Conservation (phyloP, 2,329 filamentous ascomycete genomes). For the Pseudogymnoascus sp. region DNA sequence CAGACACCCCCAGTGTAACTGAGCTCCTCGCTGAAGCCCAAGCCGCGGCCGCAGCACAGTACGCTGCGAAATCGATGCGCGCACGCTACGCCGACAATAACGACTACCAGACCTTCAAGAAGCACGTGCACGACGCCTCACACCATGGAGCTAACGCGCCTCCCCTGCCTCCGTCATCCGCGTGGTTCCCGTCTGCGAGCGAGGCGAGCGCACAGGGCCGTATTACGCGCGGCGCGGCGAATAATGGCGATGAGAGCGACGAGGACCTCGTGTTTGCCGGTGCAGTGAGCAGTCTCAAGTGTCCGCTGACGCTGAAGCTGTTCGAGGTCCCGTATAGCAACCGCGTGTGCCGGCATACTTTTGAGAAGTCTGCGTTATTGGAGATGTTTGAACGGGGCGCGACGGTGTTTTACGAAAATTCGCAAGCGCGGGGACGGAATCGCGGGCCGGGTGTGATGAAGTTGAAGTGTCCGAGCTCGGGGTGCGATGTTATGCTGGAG, state of each 20-base stretch:
- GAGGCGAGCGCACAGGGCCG: neutral
- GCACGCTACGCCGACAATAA: conserved; percentile 49
- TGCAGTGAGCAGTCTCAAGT: conserved; percentile 57
- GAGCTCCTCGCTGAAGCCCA: conserved; percentile 30
- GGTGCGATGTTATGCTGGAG: conserved; percentile 49
- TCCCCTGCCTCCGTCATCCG: conserved; percentile 44
- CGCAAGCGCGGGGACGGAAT: conserved; percentile 5
- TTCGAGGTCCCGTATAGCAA: conserved; percentile 61
- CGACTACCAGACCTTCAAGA: conserved; percentile 52
- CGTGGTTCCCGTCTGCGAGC: conserved; percentile 45
- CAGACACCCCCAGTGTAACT: conserved; percentile 27
- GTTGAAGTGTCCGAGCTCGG: conserved; percentile 54
- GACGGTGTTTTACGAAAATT: conserved; percentile 7
- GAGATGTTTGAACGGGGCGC: conserved; percentile 31
- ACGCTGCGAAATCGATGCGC: conserved; percentile 31
- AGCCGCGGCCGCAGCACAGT: conserved; percentile 27
- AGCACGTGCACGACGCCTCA: conserved; percentile 51
- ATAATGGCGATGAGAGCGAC: conserved; percentile 44
- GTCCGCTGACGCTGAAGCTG: conserved; percentile 56
- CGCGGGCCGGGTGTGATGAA: conserved; percentile 16
- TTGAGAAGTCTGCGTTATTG: conserved; percentile 56
- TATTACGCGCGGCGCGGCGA: conserved; percentile 14
- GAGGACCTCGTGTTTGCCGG: conserved; percentile 61
- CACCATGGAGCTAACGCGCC: conserved; percentile 43
- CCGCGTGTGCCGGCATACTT: conserved; percentile 60